These are phyloP conservation scores for Colletotrichum sp. DNA, from an alignment of 2,329 filamentous ascomycete genomes.

Conservation along the genomic window DNA sequence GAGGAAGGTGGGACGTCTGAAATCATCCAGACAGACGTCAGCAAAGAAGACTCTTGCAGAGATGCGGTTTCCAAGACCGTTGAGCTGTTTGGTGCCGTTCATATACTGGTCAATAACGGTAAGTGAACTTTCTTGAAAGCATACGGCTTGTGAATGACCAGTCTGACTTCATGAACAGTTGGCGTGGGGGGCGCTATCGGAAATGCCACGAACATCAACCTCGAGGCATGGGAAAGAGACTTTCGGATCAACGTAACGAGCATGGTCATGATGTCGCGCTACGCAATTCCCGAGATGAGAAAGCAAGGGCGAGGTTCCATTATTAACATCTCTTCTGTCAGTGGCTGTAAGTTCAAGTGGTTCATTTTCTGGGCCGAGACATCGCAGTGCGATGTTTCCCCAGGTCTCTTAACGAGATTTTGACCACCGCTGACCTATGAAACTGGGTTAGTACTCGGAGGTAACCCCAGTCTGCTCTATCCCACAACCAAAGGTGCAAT, in stretches of 20 bases:
- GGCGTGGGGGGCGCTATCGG: conserved; percentile 17
- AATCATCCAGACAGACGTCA: conserved; percentile 29
- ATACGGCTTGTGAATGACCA: fast-evolving
- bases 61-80: conserved; percentile 25
- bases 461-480: conserved; percentile 49
- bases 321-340: conserved; percentile 24
- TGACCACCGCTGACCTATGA: neutral
- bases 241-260: conserved; percentile 62
- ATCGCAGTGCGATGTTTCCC: neutral
- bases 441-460: conserved; percentile 29
- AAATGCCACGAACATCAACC: conserved; percentile 10
- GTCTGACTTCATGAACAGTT: conserved; percentile 20
- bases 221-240: conserved; percentile 33
- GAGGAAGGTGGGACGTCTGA: conserved; percentile 28
- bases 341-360: conserved; percentile 20
- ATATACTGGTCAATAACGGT: conserved; percentile 34
- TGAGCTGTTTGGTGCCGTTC: conserved; percentile 25
- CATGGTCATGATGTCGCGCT: conserved; percentile 70
- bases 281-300: conserved; percentile 64
- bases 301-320: conserved; percentile 34
- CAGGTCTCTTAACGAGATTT: fast-evolving
- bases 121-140: neutral
- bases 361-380: neutral
- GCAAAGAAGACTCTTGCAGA: conserved; percentile 26
- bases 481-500: conserved; percentile 54